These are phyloP conservation scores for Gaertneriomyces sp. DNA, from an alignment of 192 early-diverging fungal species.

Conservation along the genomic window DNA sequence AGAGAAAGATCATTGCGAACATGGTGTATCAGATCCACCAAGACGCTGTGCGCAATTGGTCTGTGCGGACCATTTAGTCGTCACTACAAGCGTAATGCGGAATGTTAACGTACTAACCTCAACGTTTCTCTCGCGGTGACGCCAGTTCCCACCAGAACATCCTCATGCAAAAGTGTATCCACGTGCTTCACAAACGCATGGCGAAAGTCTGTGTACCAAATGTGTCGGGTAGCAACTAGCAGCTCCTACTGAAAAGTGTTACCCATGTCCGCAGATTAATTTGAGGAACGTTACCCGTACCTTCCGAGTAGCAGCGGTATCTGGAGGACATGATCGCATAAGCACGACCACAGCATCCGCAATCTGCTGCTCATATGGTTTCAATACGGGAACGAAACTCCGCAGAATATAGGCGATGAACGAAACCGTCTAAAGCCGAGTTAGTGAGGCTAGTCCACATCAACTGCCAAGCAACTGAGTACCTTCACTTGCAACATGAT, in stretches of 20 bases:
- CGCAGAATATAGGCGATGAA: slow-evolving; percentile 94
- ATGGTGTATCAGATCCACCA: slow-evolving; percentile 95
- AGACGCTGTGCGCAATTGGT: slow-evolving; percentile 88
- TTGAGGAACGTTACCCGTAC: slow-evolving; percentile 30
- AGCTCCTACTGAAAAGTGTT: slow-evolving; percentile 61
- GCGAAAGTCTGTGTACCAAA: slow-evolving; percentile 89
- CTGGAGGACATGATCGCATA: slow-evolving; percentile 89
- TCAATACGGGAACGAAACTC: slow-evolving; percentile 65
- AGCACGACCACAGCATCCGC: slow-evolving; percentile 85
- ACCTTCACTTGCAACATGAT: slow-evolving; percentile 96
- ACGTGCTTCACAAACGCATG: slow-evolving; percentile 84
- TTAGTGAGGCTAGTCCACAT: neutral
- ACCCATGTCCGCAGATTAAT: neutral
- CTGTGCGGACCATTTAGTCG: slow-evolving; percentile 31
- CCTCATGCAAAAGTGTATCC: slow-evolving; percentile 90
- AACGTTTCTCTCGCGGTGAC: slow-evolving; percentile 91
- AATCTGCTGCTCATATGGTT: slow-evolving; percentile 74
- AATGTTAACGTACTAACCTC: slow-evolving; percentile 43
- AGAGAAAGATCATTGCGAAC: slow-evolving; percentile 81
- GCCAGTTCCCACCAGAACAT: slow-evolving; percentile 88
- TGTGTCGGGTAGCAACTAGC: slow-evolving; percentile 89
- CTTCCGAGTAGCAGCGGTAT: slow-evolving; percentile 88
- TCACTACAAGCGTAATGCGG: neutral
- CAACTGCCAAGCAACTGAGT: neutral
- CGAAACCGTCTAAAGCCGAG: slow-evolving; percentile 71